Evolutionary conservation across 2,329 filamentous ascomycete genomes (phyloP).

Genomic region (Trichoderma sp.): DNA sequence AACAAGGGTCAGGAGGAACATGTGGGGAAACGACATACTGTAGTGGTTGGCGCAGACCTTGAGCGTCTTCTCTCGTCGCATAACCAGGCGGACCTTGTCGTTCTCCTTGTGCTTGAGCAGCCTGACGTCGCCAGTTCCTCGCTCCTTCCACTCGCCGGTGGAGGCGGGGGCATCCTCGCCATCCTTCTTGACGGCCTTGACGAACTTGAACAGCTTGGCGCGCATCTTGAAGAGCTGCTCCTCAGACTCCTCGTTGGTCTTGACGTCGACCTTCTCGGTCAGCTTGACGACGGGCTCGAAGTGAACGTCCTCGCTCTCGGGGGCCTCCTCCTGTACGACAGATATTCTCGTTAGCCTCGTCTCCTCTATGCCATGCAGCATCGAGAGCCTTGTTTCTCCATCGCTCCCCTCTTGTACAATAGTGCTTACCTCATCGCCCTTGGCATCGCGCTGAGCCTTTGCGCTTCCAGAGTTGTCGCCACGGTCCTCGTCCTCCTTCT

Average conservation of each 20-base stretch:
- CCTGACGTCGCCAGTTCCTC: slow-evolving; percentile 93
- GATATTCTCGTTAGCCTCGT: neutral
- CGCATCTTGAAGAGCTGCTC: slow-evolving; percentile 99
- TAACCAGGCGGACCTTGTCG: slow-evolving; percentile 94
- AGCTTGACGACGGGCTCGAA: slow-evolving; percentile 96
- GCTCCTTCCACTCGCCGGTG: slow-evolving; percentile 96
- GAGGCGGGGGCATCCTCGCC: slow-evolving; percentile 21
- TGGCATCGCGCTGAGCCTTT: slow-evolving; percentile 68
- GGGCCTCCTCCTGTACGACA: slow-evolving; percentile 65
- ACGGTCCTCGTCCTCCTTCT: slow-evolving; percentile 80
- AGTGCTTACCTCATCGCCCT: slow-evolving; percentile 58
- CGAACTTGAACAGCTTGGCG: slow-evolving; percentile 98
- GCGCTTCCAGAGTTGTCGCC: slow-evolving; percentile 88
- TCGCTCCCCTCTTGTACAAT: neutral
- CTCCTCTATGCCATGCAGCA: neutral
- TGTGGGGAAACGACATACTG: slow-evolving; percentile 59
- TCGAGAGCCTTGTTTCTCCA: neutral
- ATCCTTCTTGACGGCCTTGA: slow-evolving; percentile 60
- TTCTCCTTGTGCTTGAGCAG: slow-evolving; percentile 99
- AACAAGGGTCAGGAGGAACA: neutral
- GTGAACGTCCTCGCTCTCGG: slow-evolving; percentile 89
- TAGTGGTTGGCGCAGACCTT: slow-evolving; percentile 99
- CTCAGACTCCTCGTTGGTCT: slow-evolving; percentile 98
- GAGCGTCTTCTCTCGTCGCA: slow-evolving; percentile 99
- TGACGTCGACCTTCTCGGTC: slow-evolving; percentile 94